These are phyloP conservation scores for Mycosphaerella sp. DNA, from an alignment of 2,329 filamentous ascomycete genomes.

Conservation along the genomic window DNA sequence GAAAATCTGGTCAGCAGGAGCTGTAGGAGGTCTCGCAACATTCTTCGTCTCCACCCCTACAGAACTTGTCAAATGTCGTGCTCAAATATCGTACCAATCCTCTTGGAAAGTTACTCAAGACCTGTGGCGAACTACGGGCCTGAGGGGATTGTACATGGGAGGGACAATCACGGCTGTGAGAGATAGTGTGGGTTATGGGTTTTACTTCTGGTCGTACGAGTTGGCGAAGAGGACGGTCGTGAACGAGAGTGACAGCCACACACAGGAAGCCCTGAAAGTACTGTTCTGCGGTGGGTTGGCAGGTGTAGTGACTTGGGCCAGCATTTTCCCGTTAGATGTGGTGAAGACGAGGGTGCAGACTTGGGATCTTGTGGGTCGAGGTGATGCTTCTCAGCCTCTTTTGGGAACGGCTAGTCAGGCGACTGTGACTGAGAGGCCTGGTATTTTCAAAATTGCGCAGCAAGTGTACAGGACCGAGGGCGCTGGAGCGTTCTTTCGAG, in stretches of 20 bases:
- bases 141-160: slow-evolving; percentile 72
- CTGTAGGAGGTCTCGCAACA: slow-evolving; percentile 72
- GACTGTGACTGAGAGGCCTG: slow-evolving; percentile 30
- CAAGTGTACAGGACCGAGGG: slow-evolving; percentile 66
- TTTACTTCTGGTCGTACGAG: slow-evolving; percentile 95
- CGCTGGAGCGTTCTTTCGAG: slow-evolving; percentile 70
- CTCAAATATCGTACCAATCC: slow-evolving; percentile 55
- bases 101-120: slow-evolving; percentile 29
- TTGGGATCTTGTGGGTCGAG: slow-evolving; percentile 43
- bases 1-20: slow-evolving; percentile 64
- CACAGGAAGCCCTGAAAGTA: slow-evolving; percentile 29
- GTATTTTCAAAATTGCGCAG: slow-evolving; percentile 58
- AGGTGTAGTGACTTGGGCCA: slow-evolving; percentile 81
- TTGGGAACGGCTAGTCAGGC: neutral
- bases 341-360: slow-evolving; percentile 90
- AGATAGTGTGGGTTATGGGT: slow-evolving; percentile 90
- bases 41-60: slow-evolving; percentile 84
- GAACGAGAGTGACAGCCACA: slow-evolving; percentile 46
- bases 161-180: slow-evolving; percentile 73
- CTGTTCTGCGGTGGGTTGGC: slow-evolving; percentile 81
- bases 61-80: slow-evolving; percentile 83
- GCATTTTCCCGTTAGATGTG: slow-evolving; percentile 84
- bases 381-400: slow-evolving; percentile 2
- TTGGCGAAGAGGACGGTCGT: slow-evolving; percentile 51
- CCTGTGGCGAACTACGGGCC: slow-evolving; percentile 36